These are phyloP conservation scores for Fusarium brachygibbosum DNA, from an alignment of 2,329 filamentous ascomycete genomes.

Conservation along the genomic window DNA sequence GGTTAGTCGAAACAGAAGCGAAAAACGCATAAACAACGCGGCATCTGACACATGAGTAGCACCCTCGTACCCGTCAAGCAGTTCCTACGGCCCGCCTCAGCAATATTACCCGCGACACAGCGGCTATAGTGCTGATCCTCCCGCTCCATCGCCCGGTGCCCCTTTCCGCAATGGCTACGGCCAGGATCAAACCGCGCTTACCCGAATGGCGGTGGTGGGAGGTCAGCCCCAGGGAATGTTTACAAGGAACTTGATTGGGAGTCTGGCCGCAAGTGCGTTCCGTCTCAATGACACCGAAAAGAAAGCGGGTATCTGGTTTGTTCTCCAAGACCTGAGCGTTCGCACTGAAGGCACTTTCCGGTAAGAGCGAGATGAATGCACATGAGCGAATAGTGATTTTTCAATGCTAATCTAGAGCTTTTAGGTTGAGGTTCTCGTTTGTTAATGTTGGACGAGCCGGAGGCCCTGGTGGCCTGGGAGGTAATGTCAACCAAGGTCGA, in stretches of 20 bases:
- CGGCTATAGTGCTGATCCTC: slow-evolving; percentile 50
- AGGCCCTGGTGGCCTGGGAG: slow-evolving; percentile 55
- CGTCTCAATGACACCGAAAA: slow-evolving; percentile 82
- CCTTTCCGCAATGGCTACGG: slow-evolving; percentile 51
- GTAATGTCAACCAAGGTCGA: slow-evolving; percentile 76
- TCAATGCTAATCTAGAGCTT: slow-evolving; percentile 35
- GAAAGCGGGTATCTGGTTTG: slow-evolving; percentile 94
- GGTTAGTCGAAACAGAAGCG: slow-evolving; percentile 44
- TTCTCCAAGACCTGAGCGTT: slow-evolving; percentile 94
- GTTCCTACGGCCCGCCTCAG: slow-evolving; percentile 55
- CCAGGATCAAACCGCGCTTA: slow-evolving; percentile 51
- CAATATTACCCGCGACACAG: slow-evolving; percentile 56
- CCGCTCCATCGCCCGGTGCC: slow-evolving; percentile 46
- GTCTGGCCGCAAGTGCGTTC: slow-evolving; percentile 88
- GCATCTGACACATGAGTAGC: slow-evolving; percentile 35
- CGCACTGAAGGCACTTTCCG: slow-evolving; percentile 92
- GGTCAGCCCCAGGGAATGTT: slow-evolving; percentile 83
- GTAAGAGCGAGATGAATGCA: slow-evolving; percentile 62
- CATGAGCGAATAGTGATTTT: not conserved
- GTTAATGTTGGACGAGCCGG: slow-evolving; percentile 79
- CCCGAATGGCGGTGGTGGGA: slow-evolving; percentile 57
- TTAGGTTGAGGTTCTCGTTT: slow-evolving; percentile 77
- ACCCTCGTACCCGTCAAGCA: slow-evolving; percentile 50
- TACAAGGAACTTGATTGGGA: slow-evolving; percentile 94
- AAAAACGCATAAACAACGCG: not conserved